Base-by-base conservation (phyloP, 2,329 filamentous ascomycete species). In the Trichoderma sp. region DNA sequence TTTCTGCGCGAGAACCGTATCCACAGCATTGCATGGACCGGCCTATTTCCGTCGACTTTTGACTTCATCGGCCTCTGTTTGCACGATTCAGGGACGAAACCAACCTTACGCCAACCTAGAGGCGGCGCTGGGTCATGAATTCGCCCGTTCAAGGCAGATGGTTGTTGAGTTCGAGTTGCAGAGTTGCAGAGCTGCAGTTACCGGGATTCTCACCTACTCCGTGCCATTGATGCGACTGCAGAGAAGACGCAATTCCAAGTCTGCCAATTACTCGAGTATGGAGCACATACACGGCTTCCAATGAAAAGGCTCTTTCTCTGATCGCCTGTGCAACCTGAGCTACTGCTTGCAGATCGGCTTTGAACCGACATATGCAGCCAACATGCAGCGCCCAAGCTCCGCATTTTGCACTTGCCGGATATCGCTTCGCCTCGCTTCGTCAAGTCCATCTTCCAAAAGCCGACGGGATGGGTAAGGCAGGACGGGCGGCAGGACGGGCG, bases 261-360 rank as follows among this genome's bases (percentile, higher is more conserved):
- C n/a, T 24, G 13, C n/a, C 18, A 21, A 21, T 18, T 43, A 18
- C 16, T 43, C 16, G 7, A 43, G 39, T 4, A 18, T 43, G 16
- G 7, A 43, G 39, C 3, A 18, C 39, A n/a, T 24, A 13, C 46
- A 46, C 43, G n/a, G 43, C 43, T 46, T 24, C 51, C 51, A 54
- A 54, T 54, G 21, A 26, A 18, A 39, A 28, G 21, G 26, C 14
- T 11, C 1, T 52, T 39, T 46, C 46, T 16, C 59, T 28, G 46
- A 63, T 63, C 14, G 32, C 10, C 24, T 21, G 32, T 39, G 54
- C 21, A 16, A 21, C 18, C 21, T 64, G 24, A 28, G 52, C 34
- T 66, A 26, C 63, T 21, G 54, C 63, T 37, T 58, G 37, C 52
- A 58, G 26, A 56, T 49, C 52, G 63, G 63, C n/a, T 32, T 26